A percentile compares a stretch with the other conserved stretches of the same genome.
Conservation (phyloP, 192 early-diverging fungal genomes). For the Rhizophagus prolifer region DNA sequence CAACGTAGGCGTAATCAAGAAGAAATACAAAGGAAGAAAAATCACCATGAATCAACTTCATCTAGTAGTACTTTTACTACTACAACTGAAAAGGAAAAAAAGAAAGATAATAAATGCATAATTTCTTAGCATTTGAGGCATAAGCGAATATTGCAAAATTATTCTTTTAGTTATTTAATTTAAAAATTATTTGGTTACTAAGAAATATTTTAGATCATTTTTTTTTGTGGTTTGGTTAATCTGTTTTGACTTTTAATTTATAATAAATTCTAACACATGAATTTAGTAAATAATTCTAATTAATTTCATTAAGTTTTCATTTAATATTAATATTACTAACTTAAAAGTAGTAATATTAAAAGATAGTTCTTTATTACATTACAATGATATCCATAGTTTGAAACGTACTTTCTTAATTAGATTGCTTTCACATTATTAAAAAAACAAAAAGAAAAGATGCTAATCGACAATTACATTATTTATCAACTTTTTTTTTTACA, state of each 20-base stretch:
- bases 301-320: not conserved
- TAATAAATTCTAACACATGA: not conserved
- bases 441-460: not conserved
- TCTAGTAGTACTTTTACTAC: conserved; percentile 22
- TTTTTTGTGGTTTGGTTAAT: not conserved
- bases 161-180: not conserved
- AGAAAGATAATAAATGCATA: conserved; percentile 2
- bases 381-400: not conserved
- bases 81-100: conserved; percentile 10
- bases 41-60: not conserved
- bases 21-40: not conserved
- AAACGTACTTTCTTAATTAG: not conserved
- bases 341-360: not conserved
- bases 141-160: too few species aligned
- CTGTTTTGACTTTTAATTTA: not conserved
- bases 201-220: not conserved
- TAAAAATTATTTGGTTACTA: not conserved
- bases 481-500: not conserved
- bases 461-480: conserved; percentile 21
- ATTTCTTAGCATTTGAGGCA: not conserved
- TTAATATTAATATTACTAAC: not conserved
- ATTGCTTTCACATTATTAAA: not conserved
- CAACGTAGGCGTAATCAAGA: not conserved
- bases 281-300: not conserved
- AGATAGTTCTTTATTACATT: not conserved